A percentile compares a stretch with the other conserved stretches of the same genome.
These are phyloP conservation scores for Fraxinus cuspidata DNA, from an alignment of 257 asterid species.

Conservation along the genomic window DNA sequence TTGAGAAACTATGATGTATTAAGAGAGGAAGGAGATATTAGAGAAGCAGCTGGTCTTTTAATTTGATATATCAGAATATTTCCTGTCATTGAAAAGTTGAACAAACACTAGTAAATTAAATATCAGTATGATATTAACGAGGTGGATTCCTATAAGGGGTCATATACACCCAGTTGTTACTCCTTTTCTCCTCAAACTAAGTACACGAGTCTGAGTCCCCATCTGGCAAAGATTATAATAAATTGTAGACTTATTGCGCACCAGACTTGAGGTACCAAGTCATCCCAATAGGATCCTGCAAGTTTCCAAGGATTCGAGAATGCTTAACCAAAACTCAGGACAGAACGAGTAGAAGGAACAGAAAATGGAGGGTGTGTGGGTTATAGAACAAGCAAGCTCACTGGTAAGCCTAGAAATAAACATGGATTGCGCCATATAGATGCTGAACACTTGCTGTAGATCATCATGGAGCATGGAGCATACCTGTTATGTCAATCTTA, in stretches of 20 bases:
- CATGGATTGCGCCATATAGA: not conserved
- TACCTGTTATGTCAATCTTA: conserved; percentile 87
- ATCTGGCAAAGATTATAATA: not conserved
- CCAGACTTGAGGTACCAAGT: not conserved
- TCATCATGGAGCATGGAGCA: conserved; percentile 14
- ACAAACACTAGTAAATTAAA: too few relatives aligned
- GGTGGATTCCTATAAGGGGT: not conserved
- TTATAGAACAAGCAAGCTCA: too few relatives aligned
- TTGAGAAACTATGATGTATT: not conserved
- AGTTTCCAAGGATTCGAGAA: not conserved
- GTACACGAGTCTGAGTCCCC: not conserved
- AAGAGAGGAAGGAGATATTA: not conserved
- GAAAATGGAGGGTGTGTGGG: too few relatives aligned
- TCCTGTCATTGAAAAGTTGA: not conserved
- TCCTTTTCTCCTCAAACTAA: not conserved
- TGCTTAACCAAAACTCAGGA: not conserved
- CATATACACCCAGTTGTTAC: not conserved
- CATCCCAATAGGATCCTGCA: not conserved
- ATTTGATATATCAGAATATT: not conserved
- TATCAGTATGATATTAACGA: too few relatives aligned
- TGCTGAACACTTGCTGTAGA: not conserved
- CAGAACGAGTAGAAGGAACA: not conserved
- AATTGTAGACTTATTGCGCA: not conserved
- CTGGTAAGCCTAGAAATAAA: not conserved
- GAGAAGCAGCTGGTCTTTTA: not conserved